Evolutionary conservation across 2,329 filamentous ascomycete species (phyloP).

Genomic region (Phoma sp.): DNA sequence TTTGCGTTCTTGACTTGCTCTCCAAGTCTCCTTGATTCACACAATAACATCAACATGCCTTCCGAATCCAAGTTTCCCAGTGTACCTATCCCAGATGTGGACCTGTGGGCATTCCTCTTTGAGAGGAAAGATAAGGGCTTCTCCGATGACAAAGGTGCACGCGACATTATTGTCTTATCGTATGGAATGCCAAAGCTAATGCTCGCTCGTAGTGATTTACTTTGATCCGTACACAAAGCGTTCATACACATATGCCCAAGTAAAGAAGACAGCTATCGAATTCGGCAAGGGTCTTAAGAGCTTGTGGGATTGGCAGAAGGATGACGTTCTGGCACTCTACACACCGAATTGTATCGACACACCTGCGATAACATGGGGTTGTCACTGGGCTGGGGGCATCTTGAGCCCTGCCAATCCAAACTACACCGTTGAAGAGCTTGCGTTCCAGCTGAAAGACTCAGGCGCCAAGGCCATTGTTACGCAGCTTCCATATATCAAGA

Average conservation of each 20-base stretch:
- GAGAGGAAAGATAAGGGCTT: conserved; percentile 69
- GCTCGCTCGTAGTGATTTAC: conserved; percentile 69
- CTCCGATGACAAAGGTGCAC: conserved; percentile 72
- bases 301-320: conserved; percentile 77
- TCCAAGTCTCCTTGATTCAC: conserved; percentile 6
- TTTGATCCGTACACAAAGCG: conserved; percentile 73
- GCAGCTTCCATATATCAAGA: conserved; percentile 69
- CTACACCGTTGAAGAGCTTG: conserved; percentile 83
- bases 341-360: conserved; percentile 88
- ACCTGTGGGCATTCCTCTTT: conserved; percentile 81
- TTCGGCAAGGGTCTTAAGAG: conserved; percentile 82
- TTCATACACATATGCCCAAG: conserved; percentile 72
- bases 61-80: conserved; percentile 68
- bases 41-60: conserved; percentile 63
- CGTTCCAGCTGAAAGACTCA: conserved; percentile 81
- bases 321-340: conserved; percentile 82
- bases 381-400: conserved; percentile 81
- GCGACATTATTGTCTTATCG: not conserved
- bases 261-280: conserved; percentile 69
- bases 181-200: conserved; percentile 8
- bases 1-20: conserved; percentile 6
- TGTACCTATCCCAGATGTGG: conserved; percentile 73
- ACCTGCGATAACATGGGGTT: conserved; percentile 76
- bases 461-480: conserved; percentile 77
- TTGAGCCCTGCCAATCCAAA: conserved; percentile 86